phyloP scores from a whole-genome alignment of 345 rosid genomes.

The Rubroshorea leprosula region DNA sequence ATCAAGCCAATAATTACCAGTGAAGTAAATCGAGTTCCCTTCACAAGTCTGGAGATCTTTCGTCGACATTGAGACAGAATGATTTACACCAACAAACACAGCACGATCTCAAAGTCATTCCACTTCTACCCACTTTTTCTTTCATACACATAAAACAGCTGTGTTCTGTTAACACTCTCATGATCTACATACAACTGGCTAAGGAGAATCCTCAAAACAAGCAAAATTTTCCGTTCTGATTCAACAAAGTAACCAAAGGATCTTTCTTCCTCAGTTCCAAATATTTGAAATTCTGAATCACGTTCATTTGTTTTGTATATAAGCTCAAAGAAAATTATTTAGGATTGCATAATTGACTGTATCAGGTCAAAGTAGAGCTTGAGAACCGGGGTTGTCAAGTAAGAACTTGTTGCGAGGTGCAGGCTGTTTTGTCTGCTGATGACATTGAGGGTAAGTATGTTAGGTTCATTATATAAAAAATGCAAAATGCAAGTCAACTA shows the following conservation, averaged over 20 bases:
- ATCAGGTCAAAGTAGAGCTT: constrained; percentile 60
- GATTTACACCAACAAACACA: background rate
- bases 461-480: too few relatives aligned
- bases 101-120: background rate
- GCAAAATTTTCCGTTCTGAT: background rate
- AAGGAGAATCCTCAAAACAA: background rate
- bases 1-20: background rate
- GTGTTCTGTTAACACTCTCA: background rate
- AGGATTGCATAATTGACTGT: too few relatives aligned
- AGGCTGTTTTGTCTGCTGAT: constrained; percentile 36
- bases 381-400: too few relatives aligned
- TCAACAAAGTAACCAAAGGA: background rate
- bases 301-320: too few relatives aligned
- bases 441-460: too few relatives aligned
- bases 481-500: too few relatives aligned
- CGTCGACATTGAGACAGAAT: background rate
- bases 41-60: background rate
- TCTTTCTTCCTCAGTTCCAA: background rate
- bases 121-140: background rate
- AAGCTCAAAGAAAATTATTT: too few relatives aligned
- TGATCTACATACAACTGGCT: background rate
- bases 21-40: background rate
- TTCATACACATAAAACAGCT: background rate
- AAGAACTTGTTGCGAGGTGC: constrained; percentile 47
- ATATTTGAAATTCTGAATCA: too few relatives aligned